Base-by-base conservation (phyloP, 495 filamentous ascomycete species). In the Neurospora sp. region DNA sequence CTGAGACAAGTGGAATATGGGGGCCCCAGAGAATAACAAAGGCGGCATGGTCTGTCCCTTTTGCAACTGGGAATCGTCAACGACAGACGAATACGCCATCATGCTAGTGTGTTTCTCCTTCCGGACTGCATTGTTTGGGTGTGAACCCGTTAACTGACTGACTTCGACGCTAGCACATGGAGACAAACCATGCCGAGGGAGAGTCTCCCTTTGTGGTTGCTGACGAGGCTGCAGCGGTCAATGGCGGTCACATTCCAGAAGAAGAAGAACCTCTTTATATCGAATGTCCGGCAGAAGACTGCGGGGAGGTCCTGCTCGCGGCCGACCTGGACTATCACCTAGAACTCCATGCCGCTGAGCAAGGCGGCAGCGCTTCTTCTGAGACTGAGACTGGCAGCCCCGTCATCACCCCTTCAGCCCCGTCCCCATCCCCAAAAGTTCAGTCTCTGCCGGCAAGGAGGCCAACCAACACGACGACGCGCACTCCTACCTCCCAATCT, bases 201-300 rank as follows among this genome's bases (percentile, higher is more conserved):
- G 76, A 84, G 66, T 87, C 87, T 8, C 87, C 88, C n/a, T 90
- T 89, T 77, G 77, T 84, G 46, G 80, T 83, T 20, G 39, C 39
- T 11, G 59, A 48, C 18, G 59, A 42, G n/a, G 20, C 14, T 38
- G 69, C 35, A n/a, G 27, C 39, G 23, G 73, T 12, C 46, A 71
- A 40, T 14, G 72, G 40, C 16, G 37, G 39, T 37, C 31, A 37
- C 54, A 37, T 23, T 54, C 77, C 89, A 87, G 90, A 90, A 75
- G 83, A 91, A 79, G 77, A 80, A 9, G 81, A 87, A 37, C 72
- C 80, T 27, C 76, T 84, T 9, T 94, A 90, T 75, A 84, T 89
- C 54, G 84, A 89, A 69, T 97, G 94, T 76, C 89, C 91, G 1
- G 82, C 88, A 10, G 85, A 89, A 14, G 88, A 87, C n/a, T 97